Conservation (phyloP, 1,284 basidiomycete genomes). For the Cronartium quercuum region DNA sequence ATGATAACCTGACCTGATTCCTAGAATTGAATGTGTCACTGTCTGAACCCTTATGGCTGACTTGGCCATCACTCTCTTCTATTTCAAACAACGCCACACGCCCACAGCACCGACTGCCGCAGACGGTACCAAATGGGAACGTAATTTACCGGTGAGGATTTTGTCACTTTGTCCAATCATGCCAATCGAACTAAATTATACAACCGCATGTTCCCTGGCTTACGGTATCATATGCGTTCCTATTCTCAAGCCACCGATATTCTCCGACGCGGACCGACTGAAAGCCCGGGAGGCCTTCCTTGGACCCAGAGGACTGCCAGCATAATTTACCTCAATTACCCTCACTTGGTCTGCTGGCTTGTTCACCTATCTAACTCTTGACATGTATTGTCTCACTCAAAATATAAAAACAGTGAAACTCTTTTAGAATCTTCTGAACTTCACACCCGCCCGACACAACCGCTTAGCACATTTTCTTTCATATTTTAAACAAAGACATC, state of each 20-base stretch:
- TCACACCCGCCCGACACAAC: too few species aligned
- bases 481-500: too few species aligned
- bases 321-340: too few species aligned
- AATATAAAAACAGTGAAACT: too few species aligned
- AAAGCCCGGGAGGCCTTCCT: slow-evolving; percentile 33
- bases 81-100: not conserved
- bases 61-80: not conserved
- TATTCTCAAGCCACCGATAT: slow-evolving; percentile 24
- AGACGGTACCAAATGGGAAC: slow-evolving; percentile 37
- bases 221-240: not conserved
- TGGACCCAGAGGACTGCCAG: slow-evolving; percentile 22
- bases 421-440: too few species aligned
- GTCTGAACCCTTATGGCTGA: not conserved
- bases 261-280: slow-evolving; percentile 27
- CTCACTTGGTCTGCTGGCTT: too few species aligned
- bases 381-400: too few species aligned
- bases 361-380: too few species aligned
- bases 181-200: not conserved
- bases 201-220: not conserved
- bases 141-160: slow-evolving; percentile 23
- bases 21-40: not conserved
- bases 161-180: not conserved
- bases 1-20: not conserved
- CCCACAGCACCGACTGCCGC: slow-evolving; percentile 30
- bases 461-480: too few species aligned